Evolutionary conservation across 1,139 yeast species (phyloP).

Genomic region (Barnettozyma hawaiiensis): DNA sequence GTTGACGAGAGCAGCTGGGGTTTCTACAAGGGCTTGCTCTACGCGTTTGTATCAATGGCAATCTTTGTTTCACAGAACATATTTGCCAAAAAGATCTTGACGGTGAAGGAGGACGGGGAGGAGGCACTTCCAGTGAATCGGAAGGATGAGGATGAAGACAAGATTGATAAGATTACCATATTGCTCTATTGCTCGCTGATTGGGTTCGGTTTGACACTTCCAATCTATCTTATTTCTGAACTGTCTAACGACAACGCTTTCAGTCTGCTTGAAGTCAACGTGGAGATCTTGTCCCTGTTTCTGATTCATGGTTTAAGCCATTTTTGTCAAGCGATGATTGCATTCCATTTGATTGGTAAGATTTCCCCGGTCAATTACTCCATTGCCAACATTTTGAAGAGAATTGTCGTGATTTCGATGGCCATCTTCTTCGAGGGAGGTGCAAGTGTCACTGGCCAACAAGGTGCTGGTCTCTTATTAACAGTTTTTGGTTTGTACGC

Average conservation of each 20-base stretch:
- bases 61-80: conserved; percentile 90
- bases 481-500: conserved; percentile 62
- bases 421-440: conserved; percentile 81
- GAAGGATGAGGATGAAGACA: conserved; percentile 23
- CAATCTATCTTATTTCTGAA: conserved; percentile 67
- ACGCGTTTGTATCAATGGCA: conserved; percentile 75
- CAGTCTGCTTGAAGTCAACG: conserved; percentile 35
- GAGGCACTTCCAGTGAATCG: conserved; percentile 2
- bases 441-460: conserved; percentile 46
- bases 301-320: conserved; percentile 70
- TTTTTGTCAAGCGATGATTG: conserved; percentile 78
- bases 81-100: conserved; percentile 77
- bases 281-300: conserved; percentile 34
- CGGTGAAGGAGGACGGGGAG: conserved; percentile 33
- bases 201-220: conserved; percentile 75
- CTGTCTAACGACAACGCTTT: conserved; percentile 32
- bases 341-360: conserved; percentile 83
- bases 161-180: conserved; percentile 75
- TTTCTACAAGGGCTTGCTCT: conserved; percentile 59
- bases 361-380: conserved; percentile 87
- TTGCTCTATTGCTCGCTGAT: conserved; percentile 76
- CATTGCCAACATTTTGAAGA: conserved; percentile 81
- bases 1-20: conserved; percentile 28
- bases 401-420: conserved; percentile 77
- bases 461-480: conserved; percentile 62